phyloP scores from a whole-genome alignment of 768 basidiomycete species.

The Lyophyllum shimeji region DNA sequence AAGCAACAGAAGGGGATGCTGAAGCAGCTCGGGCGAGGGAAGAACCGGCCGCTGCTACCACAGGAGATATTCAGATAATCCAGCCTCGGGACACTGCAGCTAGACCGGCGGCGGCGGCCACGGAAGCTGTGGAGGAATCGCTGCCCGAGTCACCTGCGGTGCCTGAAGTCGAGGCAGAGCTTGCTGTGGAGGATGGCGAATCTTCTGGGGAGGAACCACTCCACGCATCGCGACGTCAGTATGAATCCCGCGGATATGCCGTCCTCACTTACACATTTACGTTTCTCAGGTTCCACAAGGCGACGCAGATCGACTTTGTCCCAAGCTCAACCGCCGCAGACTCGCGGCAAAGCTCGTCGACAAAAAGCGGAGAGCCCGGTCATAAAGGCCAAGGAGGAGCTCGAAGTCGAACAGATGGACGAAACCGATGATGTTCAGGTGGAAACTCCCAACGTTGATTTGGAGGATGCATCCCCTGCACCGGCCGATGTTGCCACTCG shows the following conservation, averaged over 20 bases:
- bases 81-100: background rate
- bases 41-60: background rate
- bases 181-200: constrained; percentile 17
- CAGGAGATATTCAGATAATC: background rate
- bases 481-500: constrained; percentile 21
- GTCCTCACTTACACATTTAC: background rate
- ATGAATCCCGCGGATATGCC: constrained; percentile 2
- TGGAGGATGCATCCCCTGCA: constrained; percentile 30
- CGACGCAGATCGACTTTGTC: constrained; percentile 37
- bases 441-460: constrained; percentile 29
- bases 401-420: constrained; percentile 19
- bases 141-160: background rate
- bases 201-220: constrained; percentile 33
- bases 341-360: constrained; percentile 28
- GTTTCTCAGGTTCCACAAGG: constrained; percentile 36
- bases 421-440: constrained; percentile 25
- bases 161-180: constrained; percentile 17
- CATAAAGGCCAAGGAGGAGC: constrained; percentile 10
- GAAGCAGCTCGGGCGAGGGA: background rate
- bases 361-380: constrained; percentile 18
- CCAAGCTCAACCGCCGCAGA: constrained; percentile 25
- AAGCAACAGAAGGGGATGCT: constrained; percentile 14
- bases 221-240: constrained; percentile 35
- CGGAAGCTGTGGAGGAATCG: background rate
- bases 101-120: constrained; percentile 1